Evolutionary conservation across 2,329 filamentous ascomycete genomes (phyloP), one percentile per base, ranked within the genome.

Genomic region (Onygenales sp.): DNA sequence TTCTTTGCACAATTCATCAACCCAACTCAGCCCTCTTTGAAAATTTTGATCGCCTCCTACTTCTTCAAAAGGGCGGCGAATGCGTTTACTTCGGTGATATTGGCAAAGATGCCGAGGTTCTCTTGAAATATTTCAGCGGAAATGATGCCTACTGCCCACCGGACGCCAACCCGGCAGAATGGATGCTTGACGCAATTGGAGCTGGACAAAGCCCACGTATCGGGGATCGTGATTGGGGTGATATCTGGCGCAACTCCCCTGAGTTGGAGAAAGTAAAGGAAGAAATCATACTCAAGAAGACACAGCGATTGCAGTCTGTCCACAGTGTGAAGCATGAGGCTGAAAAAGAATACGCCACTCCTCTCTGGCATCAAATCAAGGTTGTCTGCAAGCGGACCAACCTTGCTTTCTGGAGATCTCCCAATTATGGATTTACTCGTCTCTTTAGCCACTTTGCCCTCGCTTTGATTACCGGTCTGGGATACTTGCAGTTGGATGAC

Each of bases 1-100:
- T 96, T 70, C 83, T 96, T n/a, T 95, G 90, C 74, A 96, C 92
- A 0, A 96, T 96, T 56, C 92, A 97, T 68, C 92, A 97, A 70
- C 92, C 92, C n/a, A 94, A 88, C 11, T 90, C 91, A 36, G 90
- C 95, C 79, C 78, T 96, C 51, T 95, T 96, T 76, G 88, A 95
- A 67, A 86, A 88, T 54, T 96, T 86, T 51, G 83, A 86, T 56
- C 77, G 78, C 1, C 69, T 86, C 2, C 70, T 86, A 0, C 83
- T 87, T 67, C 74, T 87, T 2, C 81, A 82, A 7, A 77, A 73
- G 53, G 84, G 84, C 39, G 84, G 84, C 1, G 81, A 76, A 62
- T 86, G 82, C 0, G 82, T 86, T 0, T 87, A 87, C 62, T 86
- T 86, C 65, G 84, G 84, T 6, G 74, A 85, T 3, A 82, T 87